Percentiles rank a stretch among this genome's conserved stretches.
Evolutionary conservation across 345 rosid genomes (phyloP).

Genomic region (Lumnitzera racemosa): DNA sequence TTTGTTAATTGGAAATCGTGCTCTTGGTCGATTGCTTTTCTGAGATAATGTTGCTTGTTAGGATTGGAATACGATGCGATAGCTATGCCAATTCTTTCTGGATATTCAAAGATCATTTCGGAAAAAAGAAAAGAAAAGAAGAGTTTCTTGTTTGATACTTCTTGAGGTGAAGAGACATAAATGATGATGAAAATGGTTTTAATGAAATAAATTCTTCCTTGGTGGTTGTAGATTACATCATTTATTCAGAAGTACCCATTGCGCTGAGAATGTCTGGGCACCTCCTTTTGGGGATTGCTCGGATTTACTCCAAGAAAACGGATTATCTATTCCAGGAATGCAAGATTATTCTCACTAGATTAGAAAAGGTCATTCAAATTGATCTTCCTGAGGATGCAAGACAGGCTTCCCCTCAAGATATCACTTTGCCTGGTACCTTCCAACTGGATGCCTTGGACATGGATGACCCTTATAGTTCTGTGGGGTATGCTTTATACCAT

Average conservation of each 20-base stretch:
- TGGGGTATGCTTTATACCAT: slow-evolving; percentile 24
- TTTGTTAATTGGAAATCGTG: too few relatives aligned
- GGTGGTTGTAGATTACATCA: slow-evolving; percentile 45
- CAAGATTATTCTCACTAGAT: slow-evolving; percentile 27
- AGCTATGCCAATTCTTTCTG: too few relatives aligned
- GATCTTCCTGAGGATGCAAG: slow-evolving; percentile 65
- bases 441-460: slow-evolving; percentile 63
- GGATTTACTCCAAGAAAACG: slow-evolving; percentile 83
- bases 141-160: too few relatives aligned
- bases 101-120: too few relatives aligned
- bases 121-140: too few relatives aligned
- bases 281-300: slow-evolving; percentile 81
- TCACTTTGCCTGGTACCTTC: slow-evolving; percentile 62
- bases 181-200: too few relatives aligned
- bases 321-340: slow-evolving; percentile 79
- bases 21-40: too few relatives aligned
- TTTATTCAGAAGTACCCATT: slow-evolving; percentile 66
- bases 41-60: too few relatives aligned
- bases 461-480: slow-evolving; percentile 17
- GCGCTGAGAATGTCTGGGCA: slow-evolving; percentile 82
- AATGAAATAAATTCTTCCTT: background rate
- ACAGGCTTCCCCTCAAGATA: slow-evolving; percentile 54
- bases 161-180: background rate
- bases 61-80: too few relatives aligned
- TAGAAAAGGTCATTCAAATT: slow-evolving; percentile 50